These are phyloP conservation scores for Inosperma sp. DNA, from an alignment of 768 basidiomycete species.

Conservation along the genomic window DNA sequence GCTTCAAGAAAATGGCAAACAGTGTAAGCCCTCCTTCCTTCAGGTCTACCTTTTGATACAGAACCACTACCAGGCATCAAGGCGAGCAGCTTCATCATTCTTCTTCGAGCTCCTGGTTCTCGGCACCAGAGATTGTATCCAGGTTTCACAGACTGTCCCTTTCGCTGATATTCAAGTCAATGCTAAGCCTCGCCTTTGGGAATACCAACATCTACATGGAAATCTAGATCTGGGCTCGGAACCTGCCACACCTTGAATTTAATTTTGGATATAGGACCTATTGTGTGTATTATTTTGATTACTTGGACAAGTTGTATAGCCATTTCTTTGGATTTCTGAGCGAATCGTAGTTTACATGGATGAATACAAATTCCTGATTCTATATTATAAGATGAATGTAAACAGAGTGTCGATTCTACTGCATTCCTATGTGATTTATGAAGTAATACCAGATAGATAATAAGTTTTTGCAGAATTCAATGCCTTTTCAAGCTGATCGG, in stretches of 20 bases:
- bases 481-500: slow-evolving; percentile 21
- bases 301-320: background rate
- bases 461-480: slow-evolving; percentile 18
- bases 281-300: slow-evolving; percentile 3
- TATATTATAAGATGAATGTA: no score
- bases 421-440: background rate
- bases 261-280: background rate
- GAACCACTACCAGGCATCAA: slow-evolving; percentile 57
- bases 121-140: slow-evolving; percentile 87
- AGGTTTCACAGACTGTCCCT: slow-evolving; percentile 64
- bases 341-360: no score
- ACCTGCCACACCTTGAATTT: background rate
- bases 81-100: slow-evolving; percentile 90
- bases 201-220: slow-evolving; percentile 35
- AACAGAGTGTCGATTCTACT: no score
- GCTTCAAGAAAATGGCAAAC: slow-evolving; percentile 73
- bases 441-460: slow-evolving; percentile 8
- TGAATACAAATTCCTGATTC: no score
- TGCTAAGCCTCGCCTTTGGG: slow-evolving; percentile 84
- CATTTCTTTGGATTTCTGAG: no score
- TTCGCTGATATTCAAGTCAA: slow-evolving; percentile 85
- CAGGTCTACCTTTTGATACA: background rate
- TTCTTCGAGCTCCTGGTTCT: slow-evolving; percentile 97
- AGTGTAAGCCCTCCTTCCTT: slow-evolving; percentile 47
- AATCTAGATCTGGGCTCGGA: slow-evolving; percentile 9